phyloP scores from a whole-genome alignment of 106 monocot species.

The Vanilla planifolia region DNA sequence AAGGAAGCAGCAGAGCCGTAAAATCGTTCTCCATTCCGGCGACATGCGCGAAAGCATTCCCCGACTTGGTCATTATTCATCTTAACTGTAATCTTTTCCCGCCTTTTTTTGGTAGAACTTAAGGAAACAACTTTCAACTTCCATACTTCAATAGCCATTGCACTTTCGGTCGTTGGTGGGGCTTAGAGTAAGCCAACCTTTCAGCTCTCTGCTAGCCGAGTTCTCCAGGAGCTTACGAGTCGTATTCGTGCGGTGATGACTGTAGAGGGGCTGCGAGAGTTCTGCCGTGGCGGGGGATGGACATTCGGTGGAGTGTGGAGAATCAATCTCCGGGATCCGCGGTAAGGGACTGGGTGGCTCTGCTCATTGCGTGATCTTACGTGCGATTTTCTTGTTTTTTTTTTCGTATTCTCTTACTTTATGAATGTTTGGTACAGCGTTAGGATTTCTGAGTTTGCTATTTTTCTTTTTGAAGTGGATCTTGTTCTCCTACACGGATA shows the following conservation, averaged over 20 bases:
- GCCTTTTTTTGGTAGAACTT: too few species aligned
- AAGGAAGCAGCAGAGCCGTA: too few species aligned
- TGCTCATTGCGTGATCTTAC: background rate
- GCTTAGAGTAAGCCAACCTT: too few species aligned
- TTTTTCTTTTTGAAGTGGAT: background rate
- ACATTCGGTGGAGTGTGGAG: constrained; percentile 2
- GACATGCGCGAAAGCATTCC: too few species aligned
- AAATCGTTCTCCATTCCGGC: too few species aligned
- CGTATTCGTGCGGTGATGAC: constrained; percentile 1
- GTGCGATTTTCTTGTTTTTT: background rate
- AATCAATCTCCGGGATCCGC: constrained; percentile 1
- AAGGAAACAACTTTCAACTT: too few species aligned
- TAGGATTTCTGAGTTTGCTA: background rate
- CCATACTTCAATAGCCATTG: too few species aligned
- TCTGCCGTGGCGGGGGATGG: constrained; percentile 6
- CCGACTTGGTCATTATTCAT: too few species aligned
- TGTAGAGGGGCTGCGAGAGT: background rate
- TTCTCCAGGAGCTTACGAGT: too few species aligned
- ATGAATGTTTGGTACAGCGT: background rate
- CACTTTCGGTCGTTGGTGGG: too few species aligned
- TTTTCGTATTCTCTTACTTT: background rate
- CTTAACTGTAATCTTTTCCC: too few species aligned
- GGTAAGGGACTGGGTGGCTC: constrained; percentile 1
- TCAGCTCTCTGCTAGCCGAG: too few species aligned
- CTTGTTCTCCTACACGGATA: background rate